Percentiles rank a stretch among this genome's conserved stretches.
Evolutionary conservation across 2,329 filamentous ascomycete genomes (phyloP).

Genomic region (Whalleya microplaca): DNA sequence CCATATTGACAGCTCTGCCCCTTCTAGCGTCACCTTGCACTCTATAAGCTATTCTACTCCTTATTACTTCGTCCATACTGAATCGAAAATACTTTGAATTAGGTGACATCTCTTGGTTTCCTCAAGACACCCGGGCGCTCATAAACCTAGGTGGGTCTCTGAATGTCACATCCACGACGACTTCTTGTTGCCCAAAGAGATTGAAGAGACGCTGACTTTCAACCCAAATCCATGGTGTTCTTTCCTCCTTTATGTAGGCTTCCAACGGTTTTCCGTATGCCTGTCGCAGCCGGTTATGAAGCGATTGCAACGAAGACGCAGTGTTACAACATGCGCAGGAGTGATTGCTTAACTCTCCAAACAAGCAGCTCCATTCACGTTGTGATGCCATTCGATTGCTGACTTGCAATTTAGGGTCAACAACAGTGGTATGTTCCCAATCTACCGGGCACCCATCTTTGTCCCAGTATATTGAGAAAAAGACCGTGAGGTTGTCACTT

Average conservation of each 20-base stretch:
- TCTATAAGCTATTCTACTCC: too few species aligned
- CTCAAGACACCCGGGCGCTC: too few species aligned
- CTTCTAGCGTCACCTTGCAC: too few species aligned
- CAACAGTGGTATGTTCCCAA: constrained; percentile 8
- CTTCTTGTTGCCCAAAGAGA: constrained; percentile 2
- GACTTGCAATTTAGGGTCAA: constrained; percentile 6
- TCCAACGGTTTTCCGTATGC: neutral
- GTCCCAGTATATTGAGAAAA: constrained; percentile 24
- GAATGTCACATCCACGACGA: constrained; percentile 18
- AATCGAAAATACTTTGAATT: too few species aligned
- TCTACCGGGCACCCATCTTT: neutral
- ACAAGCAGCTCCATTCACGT: constrained; percentile 16
- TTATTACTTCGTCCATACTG: too few species aligned
- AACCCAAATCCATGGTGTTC: constrained; percentile 1
- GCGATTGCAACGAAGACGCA: neutral
- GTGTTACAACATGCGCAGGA: neutral
- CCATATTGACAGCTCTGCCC: too few species aligned
- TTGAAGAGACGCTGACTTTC: constrained; percentile 1
- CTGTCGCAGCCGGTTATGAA: constrained; percentile 8
- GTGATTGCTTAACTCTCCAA: neutral
- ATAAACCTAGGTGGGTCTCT: neutral
- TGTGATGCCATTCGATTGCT: constrained; percentile 1
- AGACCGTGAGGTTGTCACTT: neutral
- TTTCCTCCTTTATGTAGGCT: neutral
- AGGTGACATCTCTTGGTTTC: too few species aligned